Conservation (phyloP, 352 stramenopile species). For the Globisporangium cystogenes region DNA sequence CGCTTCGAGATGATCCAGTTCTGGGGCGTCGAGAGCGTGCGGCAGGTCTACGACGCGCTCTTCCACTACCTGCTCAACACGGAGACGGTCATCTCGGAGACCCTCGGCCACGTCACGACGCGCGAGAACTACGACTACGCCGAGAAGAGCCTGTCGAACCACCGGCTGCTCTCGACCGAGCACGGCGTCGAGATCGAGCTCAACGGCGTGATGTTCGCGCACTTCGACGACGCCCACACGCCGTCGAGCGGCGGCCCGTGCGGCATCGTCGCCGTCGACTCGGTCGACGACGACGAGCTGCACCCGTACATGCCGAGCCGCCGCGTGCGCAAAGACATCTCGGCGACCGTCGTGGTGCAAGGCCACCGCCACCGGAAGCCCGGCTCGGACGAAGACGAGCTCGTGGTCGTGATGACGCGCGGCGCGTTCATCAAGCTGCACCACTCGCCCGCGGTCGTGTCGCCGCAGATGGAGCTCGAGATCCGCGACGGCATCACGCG, state of each 20-base stretch:
- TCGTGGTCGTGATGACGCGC: slow-evolving; percentile 15
- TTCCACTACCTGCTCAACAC: slow-evolving; percentile 55
- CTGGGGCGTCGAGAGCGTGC: slow-evolving; percentile 21
- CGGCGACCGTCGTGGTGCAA: slow-evolving; percentile 34
- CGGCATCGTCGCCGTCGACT: slow-evolving; percentile 33
- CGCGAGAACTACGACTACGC: slow-evolving; percentile 45
- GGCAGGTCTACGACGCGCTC: slow-evolving; percentile 50
- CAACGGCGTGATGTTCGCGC: slow-evolving; percentile 45
- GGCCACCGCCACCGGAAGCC: slow-evolving; percentile 2
- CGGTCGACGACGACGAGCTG: slow-evolving; percentile 44
- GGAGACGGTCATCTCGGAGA: slow-evolving; percentile 54
- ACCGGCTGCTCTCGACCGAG: slow-evolving; percentile 40
- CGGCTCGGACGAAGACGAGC: slow-evolving; percentile 1
- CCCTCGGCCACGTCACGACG: slow-evolving; percentile 46
- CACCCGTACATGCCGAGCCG: slow-evolving; percentile 35
- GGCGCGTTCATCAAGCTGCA: slow-evolving; percentile 14
- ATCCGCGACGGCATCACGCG: slow-evolving; percentile 15
- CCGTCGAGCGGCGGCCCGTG: slow-evolving; percentile 18
- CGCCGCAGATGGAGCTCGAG: slow-evolving; percentile 8
- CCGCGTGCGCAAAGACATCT: slow-evolving; percentile 45
- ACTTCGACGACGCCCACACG: slow-evolving; percentile 21
- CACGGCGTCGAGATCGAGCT: slow-evolving; percentile 37
- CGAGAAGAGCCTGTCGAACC: slow-evolving; percentile 41
- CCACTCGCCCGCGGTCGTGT: not conserved
- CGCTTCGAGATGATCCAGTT: slow-evolving; percentile 61